Percentiles rank a stretch among this genome's conserved stretches.
Evolutionary conservation across 2,329 filamentous ascomycete species (phyloP).

Genomic region (Volutella citrinella): DNA sequence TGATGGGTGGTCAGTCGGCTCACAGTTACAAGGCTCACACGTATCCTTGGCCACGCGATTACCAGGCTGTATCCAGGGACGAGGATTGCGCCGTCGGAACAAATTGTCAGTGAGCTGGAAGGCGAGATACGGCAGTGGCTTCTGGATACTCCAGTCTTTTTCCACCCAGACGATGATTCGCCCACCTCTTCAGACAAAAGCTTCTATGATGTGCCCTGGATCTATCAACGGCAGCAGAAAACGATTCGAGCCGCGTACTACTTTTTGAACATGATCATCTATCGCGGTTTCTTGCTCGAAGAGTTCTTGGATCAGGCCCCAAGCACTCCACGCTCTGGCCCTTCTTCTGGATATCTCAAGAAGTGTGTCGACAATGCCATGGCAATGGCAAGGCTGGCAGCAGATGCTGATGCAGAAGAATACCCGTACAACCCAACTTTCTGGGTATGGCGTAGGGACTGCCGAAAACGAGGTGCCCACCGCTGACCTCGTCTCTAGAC

Average conservation of each 20-base stretch:
- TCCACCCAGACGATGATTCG: no score
- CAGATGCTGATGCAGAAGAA: not conserved
- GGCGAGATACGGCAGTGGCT: no score
- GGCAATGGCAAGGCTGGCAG: conserved; percentile 3
- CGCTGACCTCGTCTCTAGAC: no score
- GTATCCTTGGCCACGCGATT: conserved; percentile 3
- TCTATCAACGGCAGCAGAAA: conserved; percentile 3
- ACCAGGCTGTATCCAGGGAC: not conserved
- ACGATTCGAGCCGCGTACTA: conserved; percentile 1
- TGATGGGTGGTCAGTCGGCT: no score
- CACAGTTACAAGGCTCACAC: conserved; percentile 4
- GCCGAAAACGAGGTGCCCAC: no score
- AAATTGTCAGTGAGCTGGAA: no score
- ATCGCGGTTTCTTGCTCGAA: conserved; percentile 1
- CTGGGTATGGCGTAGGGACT: not conserved
- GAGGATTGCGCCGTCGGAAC: not conserved
- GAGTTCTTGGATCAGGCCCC: conserved; percentile 2
- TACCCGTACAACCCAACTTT: conserved; percentile 3
- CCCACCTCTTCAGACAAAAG: not conserved
- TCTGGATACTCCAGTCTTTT: no score
- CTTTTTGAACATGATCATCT: conserved; percentile 6
- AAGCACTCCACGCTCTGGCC: not conserved
- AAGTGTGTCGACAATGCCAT: conserved; percentile 4
- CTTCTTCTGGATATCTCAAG: conserved; percentile 1
- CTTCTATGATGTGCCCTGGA: conserved; percentile 3